Evolutionary conservation across 2,329 filamentous ascomycete genomes (phyloP), one percentile per base, ranked within the genome.

Genomic region (Blastomyces silverae): DNA sequence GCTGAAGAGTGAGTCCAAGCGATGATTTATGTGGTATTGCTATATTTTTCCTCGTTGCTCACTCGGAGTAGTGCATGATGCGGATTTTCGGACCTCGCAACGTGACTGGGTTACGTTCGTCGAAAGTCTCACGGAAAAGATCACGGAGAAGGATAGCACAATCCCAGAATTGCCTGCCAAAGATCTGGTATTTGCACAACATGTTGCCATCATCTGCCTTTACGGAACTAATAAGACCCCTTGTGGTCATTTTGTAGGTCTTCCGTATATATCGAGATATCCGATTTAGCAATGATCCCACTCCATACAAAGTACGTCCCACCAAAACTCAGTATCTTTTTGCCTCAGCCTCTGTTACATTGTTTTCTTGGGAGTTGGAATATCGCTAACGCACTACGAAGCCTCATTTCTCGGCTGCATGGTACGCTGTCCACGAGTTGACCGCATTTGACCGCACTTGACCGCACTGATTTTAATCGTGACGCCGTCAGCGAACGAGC

Each of bases 211-310:
- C 17, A 53, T 10, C 44, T 20, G 28, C 48, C 22, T 22, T 17
- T 42, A 56, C 60, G 57, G 34, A 50, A 22, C 56, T 67, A 25
- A 72, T 64, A 62, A 63, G 37, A 53, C 15, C 61, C 52, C 17
- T 31, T 31, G 25, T 50, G 53, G 59, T 60, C 34, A 28, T n/a
- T 58, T 15, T 61, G 39, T 67, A 86, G 84, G 81, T 91, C 59
- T 96, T 93, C 74, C 87, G 92, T 66, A 94, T 96, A 66, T 91
- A 96, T 76, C 83, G 92, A 70, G 92, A 96, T 71, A 84, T 94
- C 55, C 86, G 92, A 64, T 96, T 96, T 78, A 89, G 84, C 71
- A 89, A 90, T 70, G 88, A 96, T 72, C 89, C 85, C 25, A 94
- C 91, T 2, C 92, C 92, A 0, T 96, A 96, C 80, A 96, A 95